A percentile compares a stretch with the other conserved stretches of the same genome.
Conservation (phyloP, 2,329 filamentous ascomycete genomes). For the Ophiocordyceps australis region DNA sequence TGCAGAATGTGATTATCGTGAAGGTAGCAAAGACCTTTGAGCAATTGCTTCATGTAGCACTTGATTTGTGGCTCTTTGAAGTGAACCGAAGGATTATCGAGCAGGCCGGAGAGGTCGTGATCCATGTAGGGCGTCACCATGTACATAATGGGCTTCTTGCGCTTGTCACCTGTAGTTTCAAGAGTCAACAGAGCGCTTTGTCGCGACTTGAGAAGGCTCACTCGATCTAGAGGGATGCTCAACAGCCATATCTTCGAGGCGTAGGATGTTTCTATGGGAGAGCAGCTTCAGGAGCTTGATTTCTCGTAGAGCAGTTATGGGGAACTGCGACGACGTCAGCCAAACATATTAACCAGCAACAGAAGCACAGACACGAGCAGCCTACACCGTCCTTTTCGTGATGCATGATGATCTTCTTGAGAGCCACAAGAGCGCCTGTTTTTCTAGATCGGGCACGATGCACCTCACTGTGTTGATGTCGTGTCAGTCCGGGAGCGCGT, state of each 20-base stretch:
- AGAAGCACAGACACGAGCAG: constrained; percentile 6
- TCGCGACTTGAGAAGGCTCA: constrained; percentile 12
- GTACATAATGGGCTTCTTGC: constrained; percentile 77
- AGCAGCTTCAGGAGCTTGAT: constrained; percentile 94
- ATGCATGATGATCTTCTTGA: constrained; percentile 99
- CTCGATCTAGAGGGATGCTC: constrained; percentile 51
- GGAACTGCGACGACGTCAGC: constrained; percentile 38
- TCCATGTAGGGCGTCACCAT: constrained; percentile 99
- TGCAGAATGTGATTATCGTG: constrained; percentile 84
- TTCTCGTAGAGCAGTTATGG: constrained; percentile 93
- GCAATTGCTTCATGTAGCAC: constrained; percentile 87
- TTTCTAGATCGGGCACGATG: constrained; percentile 70
- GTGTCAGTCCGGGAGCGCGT: background rate
- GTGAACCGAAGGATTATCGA: constrained; percentile 82
- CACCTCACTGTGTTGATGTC: constrained; percentile 45
- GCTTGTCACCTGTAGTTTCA: constrained; percentile 42
- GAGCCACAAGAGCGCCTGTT: constrained; percentile 58
- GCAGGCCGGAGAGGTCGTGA: constrained; percentile 88
- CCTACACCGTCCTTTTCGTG: constrained; percentile 91
- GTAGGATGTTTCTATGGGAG: constrained; percentile 77
- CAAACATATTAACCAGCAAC: background rate
- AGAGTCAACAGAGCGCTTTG: background rate
- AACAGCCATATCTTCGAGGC: constrained; percentile 89
- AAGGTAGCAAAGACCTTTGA: constrained; percentile 78
- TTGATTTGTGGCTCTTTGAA: constrained; percentile 90